Evolutionary conservation across 176 grass and related monocot species (phyloP).

Genomic region (Triticum turgidum): DNA sequence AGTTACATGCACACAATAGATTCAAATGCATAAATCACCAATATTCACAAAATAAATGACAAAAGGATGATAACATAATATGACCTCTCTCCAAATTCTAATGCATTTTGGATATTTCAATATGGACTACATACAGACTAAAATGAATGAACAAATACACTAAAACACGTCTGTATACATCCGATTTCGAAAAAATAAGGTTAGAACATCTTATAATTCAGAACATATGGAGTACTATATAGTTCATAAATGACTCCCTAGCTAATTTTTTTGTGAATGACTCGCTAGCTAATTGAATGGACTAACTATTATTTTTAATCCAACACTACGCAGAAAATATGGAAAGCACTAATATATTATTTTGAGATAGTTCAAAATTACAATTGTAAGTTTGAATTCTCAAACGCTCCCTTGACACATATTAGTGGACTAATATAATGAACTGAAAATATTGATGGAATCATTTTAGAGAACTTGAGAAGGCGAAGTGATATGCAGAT

Average conservation of each 20-base stretch:
- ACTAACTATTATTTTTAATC: not conserved
- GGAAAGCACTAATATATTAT: not conserved
- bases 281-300: not conserved
- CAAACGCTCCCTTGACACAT: not conserved
- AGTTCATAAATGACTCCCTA: not conserved
- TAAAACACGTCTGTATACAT: too few relatives aligned
- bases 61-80: too few relatives aligned
- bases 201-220: too few relatives aligned
- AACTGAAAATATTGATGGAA: not conserved
- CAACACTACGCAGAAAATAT: not conserved
- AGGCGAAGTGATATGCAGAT: not conserved
- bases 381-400: not conserved
- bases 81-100: too few relatives aligned
- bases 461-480: not conserved
- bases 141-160: too few relatives aligned
- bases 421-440: not conserved
- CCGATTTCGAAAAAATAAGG: too few relatives aligned
- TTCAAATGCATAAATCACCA: not conserved
- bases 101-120: too few relatives aligned
- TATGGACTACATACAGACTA: too few relatives aligned
- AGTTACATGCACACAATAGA: not conserved
- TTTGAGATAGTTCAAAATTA: not conserved
- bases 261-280: not conserved
- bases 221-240: not conserved
- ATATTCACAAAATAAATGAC: not conserved